Percentiles rank a stretch among this genome's conserved stretches.
Evolutionary conservation across 164 flowering plant genomes (phyloP).

Genomic region (Buxus sempervirens): DNA sequence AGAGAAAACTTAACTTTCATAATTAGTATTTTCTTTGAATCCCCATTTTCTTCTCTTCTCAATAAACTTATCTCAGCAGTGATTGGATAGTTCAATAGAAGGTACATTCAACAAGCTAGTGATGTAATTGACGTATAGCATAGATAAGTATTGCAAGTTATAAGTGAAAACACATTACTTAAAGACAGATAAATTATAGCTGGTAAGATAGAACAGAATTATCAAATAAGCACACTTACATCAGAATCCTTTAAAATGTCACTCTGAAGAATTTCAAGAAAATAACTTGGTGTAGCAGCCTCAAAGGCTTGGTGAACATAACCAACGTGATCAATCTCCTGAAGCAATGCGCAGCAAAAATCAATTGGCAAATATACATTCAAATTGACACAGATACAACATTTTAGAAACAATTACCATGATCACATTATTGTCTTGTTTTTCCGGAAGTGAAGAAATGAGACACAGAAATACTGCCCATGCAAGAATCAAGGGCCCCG

Average conservation of each 20-base stretch:
- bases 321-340: conserved; percentile 88
- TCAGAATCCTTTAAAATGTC: conserved; percentile 63
- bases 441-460: conserved; percentile 69
- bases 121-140: no score
- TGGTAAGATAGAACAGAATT: not conserved
- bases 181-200: not conserved
- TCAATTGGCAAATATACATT: not conserved
- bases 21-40: no score
- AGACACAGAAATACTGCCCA: conserved; percentile 93
- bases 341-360: conserved; percentile 14
- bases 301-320: conserved; percentile 91
- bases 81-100: no score
- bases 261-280: conserved; percentile 65
- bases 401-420: conserved; percentile 36
- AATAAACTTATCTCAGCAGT: no score
- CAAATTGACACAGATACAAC: conserved; percentile 1
- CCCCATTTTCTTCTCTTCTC: no score
- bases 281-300: conserved; percentile 53
- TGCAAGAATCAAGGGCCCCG: conserved; percentile 69
- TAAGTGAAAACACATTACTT: no score
- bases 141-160: no score
- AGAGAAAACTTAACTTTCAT: no score
- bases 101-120: no score
- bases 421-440: conserved; percentile 43
- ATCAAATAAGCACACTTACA: conserved; percentile 41